phyloP scores from a whole-genome alignment of 2,329 filamentous ascomycete species.

The Trichoderma asperellum region DNA sequence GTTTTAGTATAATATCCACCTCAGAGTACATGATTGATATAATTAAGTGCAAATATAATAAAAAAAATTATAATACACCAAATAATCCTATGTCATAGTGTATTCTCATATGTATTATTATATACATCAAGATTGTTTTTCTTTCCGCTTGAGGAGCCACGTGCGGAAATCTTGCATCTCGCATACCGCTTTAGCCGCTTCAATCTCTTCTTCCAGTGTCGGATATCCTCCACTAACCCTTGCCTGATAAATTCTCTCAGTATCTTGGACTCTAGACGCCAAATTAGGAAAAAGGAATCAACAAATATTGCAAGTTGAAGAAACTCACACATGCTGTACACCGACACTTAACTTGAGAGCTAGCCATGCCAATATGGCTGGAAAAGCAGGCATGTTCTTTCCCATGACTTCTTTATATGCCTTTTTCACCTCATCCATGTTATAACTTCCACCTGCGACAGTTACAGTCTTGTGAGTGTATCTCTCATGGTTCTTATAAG shows the following conservation, averaged over 20 bases:
- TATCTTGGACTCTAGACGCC: background rate
- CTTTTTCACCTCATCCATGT: constrained; percentile 5
- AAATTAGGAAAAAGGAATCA: background rate
- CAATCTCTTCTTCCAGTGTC: constrained; percentile 16
- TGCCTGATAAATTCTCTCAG: constrained; percentile 11
- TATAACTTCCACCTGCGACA: constrained; percentile 3
- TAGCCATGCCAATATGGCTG: constrained; percentile 7
- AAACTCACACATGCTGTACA: constrained; percentile 25
- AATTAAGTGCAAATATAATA: background rate
- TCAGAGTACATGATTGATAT: background rate
- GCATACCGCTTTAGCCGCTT: background rate
- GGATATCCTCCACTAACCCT: constrained; percentile 16
- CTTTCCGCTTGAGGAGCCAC: constrained; percentile 17
- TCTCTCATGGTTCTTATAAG: constrained; percentile 3
- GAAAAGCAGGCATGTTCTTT: constrained; percentile 19
- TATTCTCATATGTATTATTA: background rate
- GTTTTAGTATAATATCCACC: background rate
- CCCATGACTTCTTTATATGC: constrained; percentile 3
- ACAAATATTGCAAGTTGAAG: too few species aligned
- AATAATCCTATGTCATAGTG: background rate
- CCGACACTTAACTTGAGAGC: constrained; percentile 17
- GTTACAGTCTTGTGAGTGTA: constrained; percentile 19
- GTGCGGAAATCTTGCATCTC: constrained; percentile 9
- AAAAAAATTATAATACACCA: background rate
- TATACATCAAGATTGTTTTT: background rate